These are phyloP conservation scores for Talaromyces marneffei DNA, from an alignment of 2,329 filamentous ascomycete species.

Conservation along the genomic window DNA sequence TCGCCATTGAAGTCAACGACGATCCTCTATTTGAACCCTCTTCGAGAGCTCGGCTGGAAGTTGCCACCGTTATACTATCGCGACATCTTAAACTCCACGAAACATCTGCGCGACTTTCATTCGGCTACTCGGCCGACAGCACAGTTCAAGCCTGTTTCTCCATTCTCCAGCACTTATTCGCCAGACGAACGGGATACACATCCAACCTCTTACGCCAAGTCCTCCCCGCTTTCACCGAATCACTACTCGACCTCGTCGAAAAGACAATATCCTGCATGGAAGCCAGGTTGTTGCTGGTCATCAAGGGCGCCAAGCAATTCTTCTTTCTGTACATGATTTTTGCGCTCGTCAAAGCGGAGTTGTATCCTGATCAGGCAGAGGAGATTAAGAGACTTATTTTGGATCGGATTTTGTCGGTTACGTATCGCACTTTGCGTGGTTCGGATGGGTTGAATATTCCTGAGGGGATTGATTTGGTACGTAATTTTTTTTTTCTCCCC, in stretches of 20 bases:
- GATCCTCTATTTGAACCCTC: slow-evolving; percentile 33
- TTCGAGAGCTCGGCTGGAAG: slow-evolving; percentile 31
- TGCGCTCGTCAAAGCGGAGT: slow-evolving; percentile 29
- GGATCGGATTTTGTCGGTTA: slow-evolving; percentile 31
- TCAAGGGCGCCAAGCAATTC: slow-evolving; percentile 37
- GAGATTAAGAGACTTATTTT: slow-evolving; percentile 33
- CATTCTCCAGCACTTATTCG: slow-evolving; percentile 33
- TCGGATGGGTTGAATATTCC: slow-evolving; percentile 12
- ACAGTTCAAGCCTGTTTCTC: slow-evolving; percentile 34
- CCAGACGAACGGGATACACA: slow-evolving; percentile 22
- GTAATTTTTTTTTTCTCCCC: not conserved
- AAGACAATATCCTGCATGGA: slow-evolving; percentile 27
- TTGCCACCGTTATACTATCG: slow-evolving; percentile 33
- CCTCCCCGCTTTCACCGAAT: slow-evolving; percentile 29
- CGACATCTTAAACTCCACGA: slow-evolving; percentile 32
- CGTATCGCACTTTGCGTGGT: slow-evolving; percentile 31
- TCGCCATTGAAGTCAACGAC: slow-evolving; percentile 30
- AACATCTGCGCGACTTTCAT: slow-evolving; percentile 27
- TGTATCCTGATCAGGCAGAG: slow-evolving; percentile 30
- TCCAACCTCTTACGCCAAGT: slow-evolving; percentile 18
- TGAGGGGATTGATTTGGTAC: slow-evolving; percentile 12
- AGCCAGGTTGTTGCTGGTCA: slow-evolving; percentile 25
- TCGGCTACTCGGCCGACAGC: slow-evolving; percentile 32
- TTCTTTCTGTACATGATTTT: slow-evolving; percentile 35
- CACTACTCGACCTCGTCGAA: slow-evolving; percentile 30